A percentile compares a stretch with the other conserved stretches of the same genome.
Conservation (phyloP, 2,329 filamentous ascomycete species). For the Raffaelea deltoideospora region DNA sequence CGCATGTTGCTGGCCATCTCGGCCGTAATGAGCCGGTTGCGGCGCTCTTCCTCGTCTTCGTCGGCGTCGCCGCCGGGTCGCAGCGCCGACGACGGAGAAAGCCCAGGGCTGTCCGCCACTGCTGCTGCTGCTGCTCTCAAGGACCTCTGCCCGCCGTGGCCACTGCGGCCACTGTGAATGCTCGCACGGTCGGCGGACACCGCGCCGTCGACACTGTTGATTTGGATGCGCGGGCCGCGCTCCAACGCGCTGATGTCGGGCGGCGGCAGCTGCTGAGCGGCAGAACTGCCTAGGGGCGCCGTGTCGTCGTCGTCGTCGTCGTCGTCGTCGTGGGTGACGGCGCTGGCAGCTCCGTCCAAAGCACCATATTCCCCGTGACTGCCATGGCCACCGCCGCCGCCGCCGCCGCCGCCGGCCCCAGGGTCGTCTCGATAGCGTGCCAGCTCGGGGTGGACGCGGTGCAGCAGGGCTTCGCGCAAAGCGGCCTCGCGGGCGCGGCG, state of each 20-base stretch:
- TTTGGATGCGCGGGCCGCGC: constrained; percentile 29
- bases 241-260: constrained; percentile 29
- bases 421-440: constrained; percentile 48
- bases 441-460: constrained; percentile 33
- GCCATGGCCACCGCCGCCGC: not conserved
- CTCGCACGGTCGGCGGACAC: constrained; percentile 17
- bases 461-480: constrained; percentile 36
- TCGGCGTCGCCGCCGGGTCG: constrained; percentile 1
- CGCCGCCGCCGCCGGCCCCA: not conserved
- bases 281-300: constrained; percentile 17
- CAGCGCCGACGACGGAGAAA: not conserved
- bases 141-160: constrained; percentile 2
- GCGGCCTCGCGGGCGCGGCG: constrained; percentile 51
- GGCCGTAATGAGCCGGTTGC: constrained; percentile 49
- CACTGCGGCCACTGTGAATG: not conserved
- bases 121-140: not conserved
- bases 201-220: constrained; percentile 23
- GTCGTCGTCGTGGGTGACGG: not conserved
- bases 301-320: constrained; percentile 38
- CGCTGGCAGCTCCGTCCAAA: not conserved
- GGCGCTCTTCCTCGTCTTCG: constrained; percentile 31
- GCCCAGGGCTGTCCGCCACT: not conserved
- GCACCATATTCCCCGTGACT: too few relatives aligned
- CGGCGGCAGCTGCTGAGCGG: constrained; percentile 9
- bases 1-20: constrained; percentile 93